These are phyloP conservation scores for Aschersonia sp. DNA, from an alignment of 2,329 filamentous ascomycete genomes.

Conservation along the genomic window DNA sequence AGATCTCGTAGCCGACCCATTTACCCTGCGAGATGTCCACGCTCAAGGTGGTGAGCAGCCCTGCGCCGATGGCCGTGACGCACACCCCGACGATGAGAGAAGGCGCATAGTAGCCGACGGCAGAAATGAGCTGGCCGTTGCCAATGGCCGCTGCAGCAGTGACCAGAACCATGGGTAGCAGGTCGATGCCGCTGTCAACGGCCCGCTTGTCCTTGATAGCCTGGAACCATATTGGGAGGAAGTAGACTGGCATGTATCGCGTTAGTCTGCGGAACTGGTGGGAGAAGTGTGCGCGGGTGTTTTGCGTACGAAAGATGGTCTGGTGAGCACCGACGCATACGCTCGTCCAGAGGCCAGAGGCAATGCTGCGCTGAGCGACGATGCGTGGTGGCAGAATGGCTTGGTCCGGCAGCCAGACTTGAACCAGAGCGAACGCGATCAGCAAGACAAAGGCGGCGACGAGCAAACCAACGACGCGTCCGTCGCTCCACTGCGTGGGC, in stretches of 20 bases:
- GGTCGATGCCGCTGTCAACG: conserved; percentile 10
- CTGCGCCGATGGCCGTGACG: conserved; percentile 18
- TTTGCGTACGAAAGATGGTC: conserved; percentile 4
- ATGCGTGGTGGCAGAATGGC: conserved; percentile 25
- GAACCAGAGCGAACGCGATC: conserved; percentile 21
- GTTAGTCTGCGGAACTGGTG: conserved; percentile 24
- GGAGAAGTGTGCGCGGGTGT: conserved; percentile 2
- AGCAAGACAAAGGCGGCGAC: conserved; percentile 23
- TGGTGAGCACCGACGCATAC: conserved; percentile 11
- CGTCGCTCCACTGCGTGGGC: conserved; percentile 20
- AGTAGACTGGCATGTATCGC: conserved; percentile 22
- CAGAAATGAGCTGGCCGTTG: conserved; percentile 10
- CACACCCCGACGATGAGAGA: conserved; percentile 17
- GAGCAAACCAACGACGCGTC: conserved; percentile 27
- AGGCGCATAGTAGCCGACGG: conserved; percentile 23
- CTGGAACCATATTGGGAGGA: conserved; percentile 35
- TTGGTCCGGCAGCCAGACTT: conserved; percentile 17
- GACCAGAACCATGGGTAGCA: conserved; percentile 9
- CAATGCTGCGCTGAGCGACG: conserved; percentile 21
- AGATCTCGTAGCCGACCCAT: conserved; percentile 15
- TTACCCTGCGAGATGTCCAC: conserved; percentile 5
- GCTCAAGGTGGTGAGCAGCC: conserved; percentile 23
- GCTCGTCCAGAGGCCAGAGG: conserved; percentile 15
- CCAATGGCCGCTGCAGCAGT: conserved; percentile 4
- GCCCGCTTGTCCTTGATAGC: conserved; percentile 20